Conservation (phyloP, 768 basidiomycete genomes). For the Leccinellum luteum region DNA sequence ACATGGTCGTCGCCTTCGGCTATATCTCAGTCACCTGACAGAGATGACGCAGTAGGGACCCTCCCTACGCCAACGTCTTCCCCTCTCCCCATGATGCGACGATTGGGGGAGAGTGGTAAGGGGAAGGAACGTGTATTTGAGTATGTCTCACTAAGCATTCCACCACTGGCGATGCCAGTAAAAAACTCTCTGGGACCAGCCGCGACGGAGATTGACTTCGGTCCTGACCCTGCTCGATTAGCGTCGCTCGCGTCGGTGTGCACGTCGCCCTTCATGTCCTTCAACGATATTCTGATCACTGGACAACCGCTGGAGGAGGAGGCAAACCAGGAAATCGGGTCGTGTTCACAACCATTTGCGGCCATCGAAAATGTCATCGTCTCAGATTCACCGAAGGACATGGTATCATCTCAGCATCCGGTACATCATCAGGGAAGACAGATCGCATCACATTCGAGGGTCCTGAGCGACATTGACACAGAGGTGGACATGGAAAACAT, state of each 20-base stretch:
- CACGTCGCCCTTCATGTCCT: conserved; percentile 17
- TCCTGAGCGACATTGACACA: not conserved
- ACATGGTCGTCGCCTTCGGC: conserved; percentile 20
- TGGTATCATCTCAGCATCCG: not conserved
- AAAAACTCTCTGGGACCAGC: not conserved
- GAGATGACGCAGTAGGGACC: not conserved
- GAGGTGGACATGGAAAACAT: conserved; percentile 5
- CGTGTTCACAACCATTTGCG: conserved; percentile 12
- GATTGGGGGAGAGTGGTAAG: not conserved
- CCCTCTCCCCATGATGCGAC: conserved; percentile 5
- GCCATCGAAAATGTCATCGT: conserved; percentile 16
- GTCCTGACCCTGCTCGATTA: not conserved
- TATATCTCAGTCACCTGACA: not conserved
- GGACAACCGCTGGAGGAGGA: not conserved
- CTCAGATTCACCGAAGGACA: not conserved
- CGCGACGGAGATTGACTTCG: conserved; percentile 3
- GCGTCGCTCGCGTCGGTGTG: conserved; percentile 3
- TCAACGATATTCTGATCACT: not conserved
- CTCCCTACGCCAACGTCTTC: conserved; percentile 29
- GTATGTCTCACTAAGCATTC: not conserved
- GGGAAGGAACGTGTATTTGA: conserved; percentile 7
- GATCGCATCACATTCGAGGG: not conserved
- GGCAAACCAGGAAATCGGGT: not conserved
- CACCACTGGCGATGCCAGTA: not conserved
- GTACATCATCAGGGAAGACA: not conserved